These are phyloP conservation scores for Blastocystis sp. DNA, from an alignment of 352 stramenopile species.

Conservation along the genomic window DNA sequence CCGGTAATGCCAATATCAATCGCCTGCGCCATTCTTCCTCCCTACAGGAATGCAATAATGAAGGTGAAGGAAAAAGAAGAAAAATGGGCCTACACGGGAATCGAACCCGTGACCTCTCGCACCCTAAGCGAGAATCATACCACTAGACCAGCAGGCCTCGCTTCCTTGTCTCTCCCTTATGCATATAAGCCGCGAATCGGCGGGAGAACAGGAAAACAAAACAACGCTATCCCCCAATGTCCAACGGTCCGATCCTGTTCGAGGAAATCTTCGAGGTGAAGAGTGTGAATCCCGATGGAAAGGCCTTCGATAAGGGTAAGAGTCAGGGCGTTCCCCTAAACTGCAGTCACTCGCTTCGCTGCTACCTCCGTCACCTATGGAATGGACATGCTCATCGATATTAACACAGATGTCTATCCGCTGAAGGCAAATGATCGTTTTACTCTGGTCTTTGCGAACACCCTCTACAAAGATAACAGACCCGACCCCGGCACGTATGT, in stretches of 20 bases:
- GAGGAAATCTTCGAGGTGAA: conserved; percentile 66
- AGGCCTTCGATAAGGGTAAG: conserved; percentile 68
- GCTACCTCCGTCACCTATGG: conserved; percentile 41
- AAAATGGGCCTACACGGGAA: conserved; percentile 48
- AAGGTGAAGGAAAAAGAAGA: not conserved
- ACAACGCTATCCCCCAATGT: not conserved
- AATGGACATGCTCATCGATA: conserved; percentile 69
- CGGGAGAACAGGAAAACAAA: no score
- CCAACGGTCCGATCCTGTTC: conserved; percentile 56
- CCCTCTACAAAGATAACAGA: conserved; percentile 55
- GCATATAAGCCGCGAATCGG: not conserved
- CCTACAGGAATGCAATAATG: not conserved
- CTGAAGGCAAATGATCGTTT: conserved; percentile 62
- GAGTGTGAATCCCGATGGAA: conserved; percentile 70
- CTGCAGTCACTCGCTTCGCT: conserved; percentile 65
- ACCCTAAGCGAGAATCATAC: no score
- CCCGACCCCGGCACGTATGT: conserved; percentile 51
- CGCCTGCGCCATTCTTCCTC: not conserved
- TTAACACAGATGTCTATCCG: conserved; percentile 69
- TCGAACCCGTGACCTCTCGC: not conserved
- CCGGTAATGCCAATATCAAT: conserved; percentile 2
- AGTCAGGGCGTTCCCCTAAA: not conserved
- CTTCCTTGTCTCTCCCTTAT: not conserved
- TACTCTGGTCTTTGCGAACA: conserved; percentile 63
- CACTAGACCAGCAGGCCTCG: not conserved